Base-by-base conservation (phyloP, 2,329 filamentous ascomycete genomes). In the Aureobasidium lini region DNA sequence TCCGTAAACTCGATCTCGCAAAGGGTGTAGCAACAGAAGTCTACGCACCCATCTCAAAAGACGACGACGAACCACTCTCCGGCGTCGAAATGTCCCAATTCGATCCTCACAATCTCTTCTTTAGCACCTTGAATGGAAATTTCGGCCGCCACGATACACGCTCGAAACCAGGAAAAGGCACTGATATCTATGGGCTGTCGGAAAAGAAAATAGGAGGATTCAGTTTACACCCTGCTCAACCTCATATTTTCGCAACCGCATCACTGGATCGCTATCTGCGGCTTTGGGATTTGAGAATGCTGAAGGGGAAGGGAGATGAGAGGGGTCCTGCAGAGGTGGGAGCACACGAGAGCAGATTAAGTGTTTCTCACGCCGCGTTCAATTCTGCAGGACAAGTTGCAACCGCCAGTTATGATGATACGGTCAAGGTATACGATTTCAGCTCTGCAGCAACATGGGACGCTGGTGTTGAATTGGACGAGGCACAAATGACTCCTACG, bases 181-280 rank as follows among this genome's bases (percentile, higher is more conserved):
- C 74, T 0, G 83, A 90, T 15, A 76, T 88, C 1, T 95, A 90
- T 82, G 80, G 84, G 8, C 77, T 97, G 0, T 88, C 86, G 0
- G 91, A 95, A 57, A 92, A 95, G 72, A 99, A 99, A 69, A 96
- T 99, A 57, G 94, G 94, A 16, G 94, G 94, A 0, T 97, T 97
- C 72, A 88, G 87, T 0, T 73, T 96, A 1, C 86, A 95, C 66
- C 93, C 94, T 0, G 72, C 86, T 0, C 82, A 90, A 2, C 86
- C 91, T 0, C 89, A 97, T 68, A 83, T 96, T 4, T 74, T 96
- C 0, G 90, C 91, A 0, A 97, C 94, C 0, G 94, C 92, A 0
- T 95, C 90, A 0, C 78, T 99, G 0, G 94, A 99, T 69, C 83
- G 93, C 2, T 95, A 87, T 0, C 76, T 99, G 67, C 93, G 92